Percentiles rank a stretch among this genome's conserved stretches.
These are phyloP conservation scores for Ailanthus altissimus DNA, from an alignment of 345 rosid genomes.

Conservation along the genomic window DNA sequence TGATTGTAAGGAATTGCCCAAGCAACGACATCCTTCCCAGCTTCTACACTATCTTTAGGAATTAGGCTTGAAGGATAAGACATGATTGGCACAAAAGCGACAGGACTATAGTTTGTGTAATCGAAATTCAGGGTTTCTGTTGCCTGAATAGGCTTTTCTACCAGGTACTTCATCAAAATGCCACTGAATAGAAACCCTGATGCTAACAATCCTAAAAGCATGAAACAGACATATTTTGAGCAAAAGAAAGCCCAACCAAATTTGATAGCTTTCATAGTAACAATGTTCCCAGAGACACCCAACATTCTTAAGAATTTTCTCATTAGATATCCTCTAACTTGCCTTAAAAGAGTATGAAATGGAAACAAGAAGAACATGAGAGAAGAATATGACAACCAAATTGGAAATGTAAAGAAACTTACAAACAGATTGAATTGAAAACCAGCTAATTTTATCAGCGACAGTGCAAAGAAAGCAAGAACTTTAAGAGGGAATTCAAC, in stretches of 20 bases:
- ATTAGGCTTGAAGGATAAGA: background rate
- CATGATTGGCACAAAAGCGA: slow-evolving; percentile 28
- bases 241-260: slow-evolving; percentile 31
- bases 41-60: background rate
- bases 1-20: slow-evolving; percentile 33
- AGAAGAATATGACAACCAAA: slow-evolving; percentile 26
- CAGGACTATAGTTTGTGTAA: slow-evolving; percentile 34
- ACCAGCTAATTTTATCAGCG: slow-evolving; percentile 25
- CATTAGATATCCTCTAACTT: slow-evolving; percentile 18
- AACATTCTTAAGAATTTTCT: slow-evolving; percentile 20
- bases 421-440: slow-evolving; percentile 31
- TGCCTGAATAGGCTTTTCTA: slow-evolving; percentile 32
- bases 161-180: slow-evolving; percentile 17
- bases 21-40: slow-evolving; percentile 2
- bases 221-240: slow-evolving; percentile 26
- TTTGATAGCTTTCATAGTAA: slow-evolving; percentile 20
- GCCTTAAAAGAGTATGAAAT: slow-evolving; percentile 18
- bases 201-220: slow-evolving; percentile 29
- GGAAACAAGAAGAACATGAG: slow-evolving; percentile 27
- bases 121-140: slow-evolving; percentile 33
- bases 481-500: slow-evolving; percentile 17
- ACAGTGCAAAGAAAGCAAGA: slow-evolving; percentile 11
- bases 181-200: slow-evolving; percentile 33
- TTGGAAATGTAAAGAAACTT: slow-evolving; percentile 30
- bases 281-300: slow-evolving; percentile 3